phyloP scores from a whole-genome alignment of 176 grass and related monocot species.

The Hsuehochloa calcarea region DNA sequence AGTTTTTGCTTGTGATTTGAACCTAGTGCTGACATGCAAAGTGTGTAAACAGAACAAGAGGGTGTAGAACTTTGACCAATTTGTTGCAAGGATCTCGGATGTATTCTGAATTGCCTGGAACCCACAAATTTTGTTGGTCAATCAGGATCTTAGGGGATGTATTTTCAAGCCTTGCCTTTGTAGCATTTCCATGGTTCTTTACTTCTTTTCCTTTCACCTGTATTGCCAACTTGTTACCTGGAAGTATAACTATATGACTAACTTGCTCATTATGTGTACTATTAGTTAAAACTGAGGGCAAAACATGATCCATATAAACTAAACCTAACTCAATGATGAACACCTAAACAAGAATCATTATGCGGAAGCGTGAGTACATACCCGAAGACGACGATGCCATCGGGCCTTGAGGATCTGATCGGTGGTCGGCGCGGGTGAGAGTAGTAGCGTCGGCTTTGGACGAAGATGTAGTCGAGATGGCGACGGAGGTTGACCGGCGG shows the following conservation, averaged over 20 bases:
- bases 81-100: background rate
- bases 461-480: too few relatives aligned
- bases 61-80: background rate
- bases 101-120: background rate
- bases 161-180: background rate
- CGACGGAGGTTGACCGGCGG: too few relatives aligned
- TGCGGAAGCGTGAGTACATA: too few relatives aligned
- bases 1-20: background rate
- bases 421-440: too few relatives aligned
- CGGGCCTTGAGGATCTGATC: too few relatives aligned
- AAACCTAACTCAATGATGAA: too few relatives aligned
- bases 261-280: background rate
- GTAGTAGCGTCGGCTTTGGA: too few relatives aligned
- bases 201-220: background rate
- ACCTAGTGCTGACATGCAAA: background rate
- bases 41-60: background rate
- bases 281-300: too few relatives aligned
- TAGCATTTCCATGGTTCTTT: background rate
- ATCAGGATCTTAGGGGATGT: background rate
- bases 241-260: background rate
- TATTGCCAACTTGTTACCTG: constrained; percentile 1
- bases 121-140: background rate
- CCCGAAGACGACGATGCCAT: too few relatives aligned
- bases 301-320: too few relatives aligned
- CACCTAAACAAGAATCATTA: too few relatives aligned